These are phyloP conservation scores for Lactarius quietus DNA, from an alignment of 768 basidiomycete species.

Conservation along the genomic window DNA sequence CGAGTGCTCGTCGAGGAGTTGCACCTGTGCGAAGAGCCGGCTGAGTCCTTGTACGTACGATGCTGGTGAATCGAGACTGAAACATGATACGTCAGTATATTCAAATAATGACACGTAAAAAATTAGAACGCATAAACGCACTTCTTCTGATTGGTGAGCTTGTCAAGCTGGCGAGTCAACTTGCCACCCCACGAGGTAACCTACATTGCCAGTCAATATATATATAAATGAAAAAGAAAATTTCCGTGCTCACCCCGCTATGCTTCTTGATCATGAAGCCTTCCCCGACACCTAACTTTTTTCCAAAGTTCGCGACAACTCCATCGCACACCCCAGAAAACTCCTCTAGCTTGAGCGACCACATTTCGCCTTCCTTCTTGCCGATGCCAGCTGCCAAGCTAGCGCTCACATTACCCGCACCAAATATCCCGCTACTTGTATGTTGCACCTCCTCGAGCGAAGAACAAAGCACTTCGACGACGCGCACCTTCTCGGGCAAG, in stretches of 20 bases:
- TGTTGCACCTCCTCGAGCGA: constrained; percentile 77
- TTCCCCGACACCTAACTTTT: constrained; percentile 86
- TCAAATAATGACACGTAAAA: neutral
- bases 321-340: constrained; percentile 76
- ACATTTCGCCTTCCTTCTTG: constrained; percentile 72
- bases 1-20: constrained; percentile 85
- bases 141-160: constrained; percentile 89
- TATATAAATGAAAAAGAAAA: constrained; percentile 1
- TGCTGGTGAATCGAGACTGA: constrained; percentile 83
- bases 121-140: constrained; percentile 36
- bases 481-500: constrained; percentile 79
- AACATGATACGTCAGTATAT: constrained; percentile 4
- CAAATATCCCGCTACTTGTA: constrained; percentile 69
- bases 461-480: constrained; percentile 72
- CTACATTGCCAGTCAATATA: constrained; percentile 30
- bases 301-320: constrained; percentile 76
- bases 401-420: constrained; percentile 73
- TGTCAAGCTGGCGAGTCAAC: constrained; percentile 71
- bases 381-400: constrained; percentile 73
- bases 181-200: constrained; percentile 68
- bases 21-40: constrained; percentile 67
- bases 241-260: constrained; percentile 43
- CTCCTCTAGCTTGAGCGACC: constrained; percentile 76
- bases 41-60: constrained; percentile 75
- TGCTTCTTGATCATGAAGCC: constrained; percentile 82